Base-by-base conservation (phyloP, 306 rosid genomes). In the Heteromeles arbutifolia region DNA sequence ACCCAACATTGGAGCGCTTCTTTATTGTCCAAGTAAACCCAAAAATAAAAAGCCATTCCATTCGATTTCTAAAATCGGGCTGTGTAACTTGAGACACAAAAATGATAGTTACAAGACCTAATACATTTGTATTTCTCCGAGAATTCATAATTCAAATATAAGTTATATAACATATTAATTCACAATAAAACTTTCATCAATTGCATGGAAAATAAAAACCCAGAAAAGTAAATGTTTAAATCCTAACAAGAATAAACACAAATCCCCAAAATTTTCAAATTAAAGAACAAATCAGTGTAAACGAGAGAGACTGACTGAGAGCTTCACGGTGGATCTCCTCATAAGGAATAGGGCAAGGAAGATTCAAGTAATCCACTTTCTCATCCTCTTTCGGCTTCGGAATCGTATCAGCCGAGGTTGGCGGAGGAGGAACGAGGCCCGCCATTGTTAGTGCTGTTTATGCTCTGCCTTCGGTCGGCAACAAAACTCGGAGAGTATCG, bases 271-370 rank as follows among this genome's bases (percentile, higher is more conserved):
- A 8, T 22, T 2, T 22, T 26, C 24, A 58, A 4, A 58, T 26
- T 3, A 22, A 28, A 41, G 17, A 32, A 18, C 18, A 21, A 21
- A 62, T 18, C 61, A 37, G 5, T 18, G 21, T 25, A 72, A 56
- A 15, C 32, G 10, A 69, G 25, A 59, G 69, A 71, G 77, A 87
- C 89, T 67, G 17, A 92, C 99, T 90, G 90, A 90, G 84, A 69
- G 99, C 93, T 92, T 96, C 99, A 44, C 98, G 99, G 77, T 89
- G 96, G 85, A 96, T 89, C 82, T 96, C 99, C 67, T 96, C 99
- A 71, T 87, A 96, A 69, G 99, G 91, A 72, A 92, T 88, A 56
- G 99, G 98, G 59, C 97, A 92, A 21, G 98, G 96, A 37, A 92
- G 99, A 72, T 96, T 80, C 81, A 84, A 39, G 85, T 88, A 96